phyloP scores from a whole-genome alignment of 2,329 filamentous ascomycete species.

The Corynespora cassiicola region DNA sequence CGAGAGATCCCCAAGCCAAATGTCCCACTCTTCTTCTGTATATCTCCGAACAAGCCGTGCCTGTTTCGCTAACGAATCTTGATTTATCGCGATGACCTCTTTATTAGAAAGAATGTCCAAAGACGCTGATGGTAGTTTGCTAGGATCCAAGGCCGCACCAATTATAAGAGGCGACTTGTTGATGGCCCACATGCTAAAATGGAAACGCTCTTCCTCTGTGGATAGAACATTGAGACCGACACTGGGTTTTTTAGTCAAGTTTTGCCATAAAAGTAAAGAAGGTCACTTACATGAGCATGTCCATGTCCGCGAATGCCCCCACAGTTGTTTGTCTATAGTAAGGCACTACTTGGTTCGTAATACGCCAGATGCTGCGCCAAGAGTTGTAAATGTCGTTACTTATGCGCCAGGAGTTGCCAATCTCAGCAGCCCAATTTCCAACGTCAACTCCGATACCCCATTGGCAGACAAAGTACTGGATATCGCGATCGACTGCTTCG shows the following conservation, averaged over 20 bases:
- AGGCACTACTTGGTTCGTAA: constrained; percentile 40
- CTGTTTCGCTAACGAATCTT: constrained; percentile 60
- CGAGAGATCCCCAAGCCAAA: constrained; percentile 47
- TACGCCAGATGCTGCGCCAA: constrained; percentile 42
- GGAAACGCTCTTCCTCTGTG: constrained; percentile 48
- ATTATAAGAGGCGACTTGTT: constrained; percentile 55
- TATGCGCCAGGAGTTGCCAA: constrained; percentile 46
- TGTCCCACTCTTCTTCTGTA: constrained; percentile 46
- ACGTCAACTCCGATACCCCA: constrained; percentile 47
- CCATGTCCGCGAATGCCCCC: constrained; percentile 46
- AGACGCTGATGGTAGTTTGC: constrained; percentile 14
- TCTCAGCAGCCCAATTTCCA: constrained; percentile 40
- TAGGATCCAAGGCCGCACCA: constrained; percentile 47
- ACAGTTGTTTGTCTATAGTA: constrained; percentile 33
- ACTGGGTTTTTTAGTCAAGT: constrained; percentile 4
- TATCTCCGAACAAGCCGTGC: constrained; percentile 55
- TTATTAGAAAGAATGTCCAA: constrained; percentile 51
- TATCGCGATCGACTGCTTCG: constrained; percentile 35
- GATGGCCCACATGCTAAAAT: constrained; percentile 56
- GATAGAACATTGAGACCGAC: constrained; percentile 48
- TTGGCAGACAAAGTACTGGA: constrained; percentile 46
- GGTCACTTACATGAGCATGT: constrained; percentile 48
- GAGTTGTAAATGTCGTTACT: constrained; percentile 44
- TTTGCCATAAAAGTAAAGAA: constrained; percentile 1
- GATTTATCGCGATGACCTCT: constrained; percentile 65